These are phyloP conservation scores for Bruguiera parviflora DNA, from an alignment of 345 rosid species.

Conservation along the genomic window DNA sequence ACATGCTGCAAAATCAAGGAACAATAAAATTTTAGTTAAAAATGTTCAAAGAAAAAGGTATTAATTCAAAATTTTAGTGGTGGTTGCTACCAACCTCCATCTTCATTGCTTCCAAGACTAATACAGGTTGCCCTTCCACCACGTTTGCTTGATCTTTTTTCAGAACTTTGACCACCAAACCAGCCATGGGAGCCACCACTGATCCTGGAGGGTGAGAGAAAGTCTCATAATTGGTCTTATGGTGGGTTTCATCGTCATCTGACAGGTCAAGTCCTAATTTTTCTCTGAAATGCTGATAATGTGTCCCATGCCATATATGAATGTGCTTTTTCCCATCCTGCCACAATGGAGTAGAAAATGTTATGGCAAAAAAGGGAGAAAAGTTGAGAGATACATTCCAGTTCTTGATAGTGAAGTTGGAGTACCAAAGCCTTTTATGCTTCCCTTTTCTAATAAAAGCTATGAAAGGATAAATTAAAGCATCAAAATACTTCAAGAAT, in stretches of 20 bases:
- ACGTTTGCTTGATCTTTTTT: constrained; percentile 60
- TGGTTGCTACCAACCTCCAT: constrained; percentile 68
- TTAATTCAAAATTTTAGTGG: not conserved
- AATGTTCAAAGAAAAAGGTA: not conserved
- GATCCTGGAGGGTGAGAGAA: constrained; percentile 59
- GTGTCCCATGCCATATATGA: constrained; percentile 68
- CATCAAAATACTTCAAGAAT: too few relatives aligned
- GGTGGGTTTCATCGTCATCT: constrained; percentile 54
- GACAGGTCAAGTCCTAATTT: constrained; percentile 53
- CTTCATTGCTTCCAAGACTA: constrained; percentile 95
- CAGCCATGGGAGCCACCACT: constrained; percentile 92
- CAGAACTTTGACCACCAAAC: constrained; percentile 86
- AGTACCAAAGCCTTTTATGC: too few relatives aligned
- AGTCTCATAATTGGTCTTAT: constrained; percentile 46
- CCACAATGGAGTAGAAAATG: constrained; percentile 21
- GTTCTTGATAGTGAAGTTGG: too few relatives aligned
- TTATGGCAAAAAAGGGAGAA: constrained; percentile 10
- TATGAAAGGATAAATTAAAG: too few relatives aligned
- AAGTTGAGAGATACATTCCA: too few relatives aligned
- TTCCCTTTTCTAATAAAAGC: too few relatives aligned
- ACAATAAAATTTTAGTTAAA: not conserved
- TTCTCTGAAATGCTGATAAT: constrained; percentile 64
- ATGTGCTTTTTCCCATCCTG: constrained; percentile 67
- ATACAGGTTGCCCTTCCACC: constrained; percentile 69
- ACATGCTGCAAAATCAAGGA: constrained; percentile 54